A percentile compares a stretch with the other conserved stretches of the same genome.
phyloP scores from a whole-genome alignment of 257 asterid genomes.

The Cinchona pubescens region DNA sequence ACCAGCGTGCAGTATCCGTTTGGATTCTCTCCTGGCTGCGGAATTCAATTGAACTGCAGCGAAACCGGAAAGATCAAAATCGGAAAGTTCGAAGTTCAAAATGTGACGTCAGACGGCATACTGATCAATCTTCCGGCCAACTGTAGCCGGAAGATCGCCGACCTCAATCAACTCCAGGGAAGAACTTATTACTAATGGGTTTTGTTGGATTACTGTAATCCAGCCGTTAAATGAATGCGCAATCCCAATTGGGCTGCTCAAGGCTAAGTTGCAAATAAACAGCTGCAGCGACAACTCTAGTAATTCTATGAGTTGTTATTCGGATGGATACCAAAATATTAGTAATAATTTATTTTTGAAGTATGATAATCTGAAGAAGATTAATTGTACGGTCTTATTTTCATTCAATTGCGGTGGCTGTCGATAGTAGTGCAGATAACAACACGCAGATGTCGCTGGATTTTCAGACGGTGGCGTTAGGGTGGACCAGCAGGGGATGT shows the following conservation, averaged over 20 bases:
- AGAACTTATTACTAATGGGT: constrained; percentile 58
- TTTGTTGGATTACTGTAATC: constrained; percentile 47
- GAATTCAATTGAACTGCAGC: constrained; percentile 46
- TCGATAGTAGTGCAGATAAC: not conserved
- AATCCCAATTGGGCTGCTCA: constrained; percentile 34
- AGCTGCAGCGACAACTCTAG: constrained; percentile 21
- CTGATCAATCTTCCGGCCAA: constrained; percentile 39
- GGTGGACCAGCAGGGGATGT: too few relatives aligned
- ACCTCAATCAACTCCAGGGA: constrained; percentile 32
- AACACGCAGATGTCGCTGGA: constrained; percentile 36
- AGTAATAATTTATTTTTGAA: constrained; percentile 37
- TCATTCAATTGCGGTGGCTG: constrained; percentile 57
- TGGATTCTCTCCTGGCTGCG: constrained; percentile 55
- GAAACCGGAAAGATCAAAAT: constrained; percentile 28
- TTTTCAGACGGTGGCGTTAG: constrained; percentile 61
- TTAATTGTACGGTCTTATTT: constrained; percentile 34
- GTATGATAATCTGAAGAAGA: constrained; percentile 15
- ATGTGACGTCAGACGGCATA: constrained; percentile 50
- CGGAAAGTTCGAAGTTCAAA: constrained; percentile 39
- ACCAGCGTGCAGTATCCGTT: constrained; percentile 51
- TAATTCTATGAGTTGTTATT: constrained; percentile 39
- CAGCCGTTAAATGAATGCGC: constrained; percentile 35
- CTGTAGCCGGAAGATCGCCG: constrained; percentile 53
- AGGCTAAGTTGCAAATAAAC: constrained; percentile 12
- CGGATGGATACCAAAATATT: constrained; percentile 21